Percentiles rank a stretch among this genome's conserved stretches.
Conservation (phyloP, 805 yeast genomes). For the Myxozyma neotropica region DNA sequence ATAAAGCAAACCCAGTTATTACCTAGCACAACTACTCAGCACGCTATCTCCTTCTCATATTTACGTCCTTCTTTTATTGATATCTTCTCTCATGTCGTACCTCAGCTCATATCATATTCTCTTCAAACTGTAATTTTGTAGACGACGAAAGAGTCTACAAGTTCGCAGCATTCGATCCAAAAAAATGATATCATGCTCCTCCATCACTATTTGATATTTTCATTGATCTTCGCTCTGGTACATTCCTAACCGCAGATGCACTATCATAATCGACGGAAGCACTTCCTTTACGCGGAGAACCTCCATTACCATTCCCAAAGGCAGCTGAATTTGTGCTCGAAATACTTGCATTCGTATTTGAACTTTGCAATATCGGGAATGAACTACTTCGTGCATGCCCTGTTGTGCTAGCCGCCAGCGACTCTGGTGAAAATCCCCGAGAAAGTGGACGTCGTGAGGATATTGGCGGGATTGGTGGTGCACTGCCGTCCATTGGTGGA, state of each 20-base stretch:
- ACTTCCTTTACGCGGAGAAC: neutral
- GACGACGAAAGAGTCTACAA: too few relatives aligned
- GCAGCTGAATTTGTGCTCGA: neutral
- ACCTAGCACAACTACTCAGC: too few relatives aligned
- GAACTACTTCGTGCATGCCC: constrained; percentile 1
- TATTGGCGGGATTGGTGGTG: constrained; percentile 18
- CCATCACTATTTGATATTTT: neutral
- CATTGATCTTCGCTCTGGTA: constrained; percentile 10
- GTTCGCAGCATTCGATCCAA: too few relatives aligned
- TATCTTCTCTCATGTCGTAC: too few relatives aligned
- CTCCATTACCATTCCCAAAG: neutral
- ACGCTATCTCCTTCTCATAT: too few relatives aligned
- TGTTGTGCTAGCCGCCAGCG: neutral
- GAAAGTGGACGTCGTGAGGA: constrained; percentile 20
- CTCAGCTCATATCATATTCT: too few relatives aligned
- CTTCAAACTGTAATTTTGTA: too few relatives aligned
- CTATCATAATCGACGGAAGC: neutral
- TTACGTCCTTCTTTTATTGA: too few relatives aligned
- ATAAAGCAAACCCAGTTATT: too few relatives aligned
- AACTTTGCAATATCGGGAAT: neutral
- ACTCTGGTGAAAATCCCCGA: neutral
- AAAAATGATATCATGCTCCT: neutral
- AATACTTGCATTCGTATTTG: neutral
- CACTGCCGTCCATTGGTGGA: neutral
- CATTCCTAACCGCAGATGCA: constrained; percentile 2